Base-by-base conservation (phyloP, 2,329 filamentous ascomycete genomes). In the Cladophialophora chaetospira region DNA sequence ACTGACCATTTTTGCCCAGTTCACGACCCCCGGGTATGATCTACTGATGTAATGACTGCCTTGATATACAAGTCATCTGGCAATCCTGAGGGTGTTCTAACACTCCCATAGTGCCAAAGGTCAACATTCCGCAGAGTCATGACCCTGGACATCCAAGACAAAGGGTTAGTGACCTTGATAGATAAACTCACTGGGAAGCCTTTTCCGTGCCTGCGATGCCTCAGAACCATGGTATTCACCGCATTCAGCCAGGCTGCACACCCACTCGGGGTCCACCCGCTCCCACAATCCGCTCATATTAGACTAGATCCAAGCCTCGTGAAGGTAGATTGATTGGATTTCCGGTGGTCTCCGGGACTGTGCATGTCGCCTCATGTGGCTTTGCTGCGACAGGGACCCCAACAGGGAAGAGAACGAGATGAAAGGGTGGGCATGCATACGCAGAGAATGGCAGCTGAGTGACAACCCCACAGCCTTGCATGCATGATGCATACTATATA, bases 331-430 rank as follows among this genome's bases (percentile, higher is more conserved):
- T 55, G 55, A 58, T 60, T 57, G 53, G 58, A 10, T 29, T 57
- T 44, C 54, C 47, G 50, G 48, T 45, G 46, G 28, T 44, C 49
- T 50, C 54, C 47, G 50, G 55, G 10, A 42, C 48, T 35, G 35
- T 42, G 40, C 48, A 19, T 31, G 47, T 52, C 55, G 60, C 60
- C 54, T 60, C 60, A 59, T 62, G 60, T 57, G 60, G 60, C 57
- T 60, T 44, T 46, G 49, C 52, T 40, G 49, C 48, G 33, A 50
- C 31, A 44, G 35, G 57, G 46, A 47, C 48, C 35, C 11, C 25
- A 35, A 47, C 9, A 50, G 31, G 28, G 29, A 42, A 31, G 19
- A 26, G 35, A 43, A 51, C 17, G 48, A 42, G 26, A 19, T 19
- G 36, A 23, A 31, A 29, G 36, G 48, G 48, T 51, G 48, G 35